Evolutionary conservation across 768 basidiomycete species (phyloP), one percentile per base, ranked within the genome.

Genomic region (Agrocybe chaxingu): DNA sequence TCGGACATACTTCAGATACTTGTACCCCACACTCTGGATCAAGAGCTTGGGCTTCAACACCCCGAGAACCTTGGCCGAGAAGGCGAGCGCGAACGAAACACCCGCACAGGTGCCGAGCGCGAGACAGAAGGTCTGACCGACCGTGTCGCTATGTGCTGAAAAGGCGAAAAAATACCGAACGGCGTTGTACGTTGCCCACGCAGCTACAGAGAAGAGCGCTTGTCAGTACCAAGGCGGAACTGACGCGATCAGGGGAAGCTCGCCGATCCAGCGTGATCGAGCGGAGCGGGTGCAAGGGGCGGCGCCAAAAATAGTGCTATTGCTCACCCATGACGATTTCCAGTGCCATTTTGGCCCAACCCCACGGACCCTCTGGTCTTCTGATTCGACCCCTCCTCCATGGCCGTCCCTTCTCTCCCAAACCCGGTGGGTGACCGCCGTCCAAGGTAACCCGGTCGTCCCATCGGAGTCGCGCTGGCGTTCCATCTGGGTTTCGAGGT

Each of bases 111-210:
- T 74, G 4, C 79, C 84, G 11, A 86, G 67, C 2, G 71, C 71
- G 4, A 85, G 64, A 16, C 78, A 67, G 19, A 70, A 60, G 0
- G 62, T 59, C 53, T 78, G 76, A 35, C 80, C 78, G 16, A 58
- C 62, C 11, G 53, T 50, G 5, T 74, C 70, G 2, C 66, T 54
- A 61, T 76, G 78, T 12, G 68, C 57, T 8, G 68, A 68, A 57
- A 77, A 84, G 3, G 84, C 81, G 8, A 88, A 58, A 57, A 77
- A 83, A 62, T 89, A 91, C 39, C 87, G 82, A 46, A 81, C 63
- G 5, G 78, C 72, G 53, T 76, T 84, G 62, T 86, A 89, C 7
- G 71, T 61, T 24, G 80, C 76, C 84, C 86, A 90, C 29, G 62
- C 62, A 52, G 69, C 85, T 87, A 48, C 10, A 24, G 12, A 40